These are phyloP conservation scores for Cucurbita maxima DNA, from an alignment of 306 rosid genomes.

Conservation along the genomic window DNA sequence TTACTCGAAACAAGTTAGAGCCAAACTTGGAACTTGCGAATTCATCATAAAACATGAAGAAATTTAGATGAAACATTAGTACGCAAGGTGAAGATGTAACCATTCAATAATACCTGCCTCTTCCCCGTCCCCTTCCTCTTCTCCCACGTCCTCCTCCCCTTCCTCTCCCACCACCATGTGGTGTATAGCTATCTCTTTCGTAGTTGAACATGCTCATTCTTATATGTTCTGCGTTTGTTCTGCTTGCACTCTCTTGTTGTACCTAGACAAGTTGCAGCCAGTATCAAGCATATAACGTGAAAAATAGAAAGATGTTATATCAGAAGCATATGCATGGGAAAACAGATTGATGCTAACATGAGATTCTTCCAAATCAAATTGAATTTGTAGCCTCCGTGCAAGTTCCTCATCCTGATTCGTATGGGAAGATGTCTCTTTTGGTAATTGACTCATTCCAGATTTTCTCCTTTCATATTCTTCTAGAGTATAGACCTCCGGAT, in stretches of 20 bases:
- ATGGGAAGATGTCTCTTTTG: conserved; percentile 9
- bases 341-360: conserved; percentile 24
- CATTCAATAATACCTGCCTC: not conserved
- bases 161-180: conserved; percentile 22
- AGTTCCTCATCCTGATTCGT: conserved; percentile 45
- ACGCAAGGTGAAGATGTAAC: not conserved
- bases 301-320: not conserved
- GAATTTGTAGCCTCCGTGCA: conserved; percentile 78
- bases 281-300: conserved; percentile 1
- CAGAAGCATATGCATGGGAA: not conserved
- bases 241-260: conserved; percentile 19
- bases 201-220: conserved; percentile 72
- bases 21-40: not conserved
- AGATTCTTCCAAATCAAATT: conserved; percentile 51
- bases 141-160: conserved; percentile 31
- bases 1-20: not conserved
- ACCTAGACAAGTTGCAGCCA: conserved; percentile 29
- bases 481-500: conserved; percentile 37
- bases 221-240: conserved; percentile 33
- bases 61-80: not conserved
- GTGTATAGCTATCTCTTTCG: conserved; percentile 26
- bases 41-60: not conserved
- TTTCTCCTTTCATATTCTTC: conserved; percentile 61
- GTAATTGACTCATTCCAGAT: conserved; percentile 27
- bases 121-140: conserved; percentile 15